Conservation (phyloP, 1,139 yeast species). For the Yamadazyma songkhlaensis region DNA sequence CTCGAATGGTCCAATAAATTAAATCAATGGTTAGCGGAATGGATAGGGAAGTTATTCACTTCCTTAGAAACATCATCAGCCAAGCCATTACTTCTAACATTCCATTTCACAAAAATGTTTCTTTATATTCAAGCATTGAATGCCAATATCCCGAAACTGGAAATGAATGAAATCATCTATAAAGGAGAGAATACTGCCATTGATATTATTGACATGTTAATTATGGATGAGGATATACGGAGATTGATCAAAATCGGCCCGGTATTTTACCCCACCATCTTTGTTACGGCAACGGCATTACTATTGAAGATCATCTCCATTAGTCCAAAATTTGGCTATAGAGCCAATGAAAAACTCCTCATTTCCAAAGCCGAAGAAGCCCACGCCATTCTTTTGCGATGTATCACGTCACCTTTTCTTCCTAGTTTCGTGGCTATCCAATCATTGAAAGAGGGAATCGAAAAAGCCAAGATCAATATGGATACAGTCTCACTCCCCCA, state of each 20-base stretch:
- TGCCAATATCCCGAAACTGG: not conserved
- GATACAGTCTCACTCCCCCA: not conserved
- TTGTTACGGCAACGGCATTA: conserved; percentile 8
- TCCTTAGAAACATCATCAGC: conserved; percentile 7
- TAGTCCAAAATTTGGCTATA: conserved; percentile 3
- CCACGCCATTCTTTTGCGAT: conserved; percentile 1
- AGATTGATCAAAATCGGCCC: conserved; percentile 8
- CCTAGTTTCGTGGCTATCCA: conserved; percentile 4
- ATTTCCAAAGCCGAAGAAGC: conserved; percentile 5
- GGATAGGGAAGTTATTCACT: conserved; percentile 9
- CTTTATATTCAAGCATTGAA: conserved; percentile 8
- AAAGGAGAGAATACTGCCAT: conserved; percentile 8
- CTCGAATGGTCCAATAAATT: conserved; percentile 5
- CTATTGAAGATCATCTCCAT: conserved; percentile 8
- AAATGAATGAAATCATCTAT: not conserved
- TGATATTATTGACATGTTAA: conserved; percentile 9
- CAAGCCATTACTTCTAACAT: conserved; percentile 7
- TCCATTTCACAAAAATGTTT: conserved; percentile 9
- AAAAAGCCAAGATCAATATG: conserved; percentile 1
- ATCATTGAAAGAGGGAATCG: conserved; percentile 5
- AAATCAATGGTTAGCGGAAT: conserved; percentile 9
- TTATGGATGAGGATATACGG: conserved; percentile 7
- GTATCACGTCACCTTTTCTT: conserved; percentile 2
- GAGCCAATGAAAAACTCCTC: conserved; percentile 5
- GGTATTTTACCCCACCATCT: conserved; percentile 9